Evolutionary conservation across 2,329 filamentous ascomycete species (phyloP).

Genomic region (Graphilbum fragrans): DNA sequence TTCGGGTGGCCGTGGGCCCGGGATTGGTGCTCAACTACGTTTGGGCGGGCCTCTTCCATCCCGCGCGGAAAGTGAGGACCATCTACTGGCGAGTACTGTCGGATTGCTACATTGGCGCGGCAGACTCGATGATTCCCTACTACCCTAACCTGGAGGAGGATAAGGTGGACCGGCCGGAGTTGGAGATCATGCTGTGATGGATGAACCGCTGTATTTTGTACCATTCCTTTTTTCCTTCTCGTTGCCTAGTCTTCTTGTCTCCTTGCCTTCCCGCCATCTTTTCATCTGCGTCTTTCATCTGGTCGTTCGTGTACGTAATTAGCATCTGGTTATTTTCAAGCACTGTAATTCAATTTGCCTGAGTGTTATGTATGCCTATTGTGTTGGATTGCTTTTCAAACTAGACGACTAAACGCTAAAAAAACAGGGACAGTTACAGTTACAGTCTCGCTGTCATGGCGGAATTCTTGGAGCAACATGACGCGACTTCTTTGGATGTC

Average conservation of each 20-base stretch:
- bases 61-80: conserved; percentile 82
- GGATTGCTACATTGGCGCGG: conserved; percentile 86
- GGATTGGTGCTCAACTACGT: conserved; percentile 96
- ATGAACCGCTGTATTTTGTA: too few relatives aligned
- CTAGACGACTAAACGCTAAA: too few relatives aligned
- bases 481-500: conserved; percentile 2
- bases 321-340: background rate
- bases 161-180: conserved; percentile 63
- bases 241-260: background rate
- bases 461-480: too few relatives aligned
- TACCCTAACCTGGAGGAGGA: conserved; percentile 83
- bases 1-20: conserved; percentile 84
- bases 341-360: too few relatives aligned
- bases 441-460: too few relatives aligned
- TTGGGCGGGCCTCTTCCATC: conserved; percentile 95
- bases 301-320: background rate
- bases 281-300: background rate
- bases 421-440: too few relatives aligned
- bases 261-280: background rate
- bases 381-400: too few relatives aligned
- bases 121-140: conserved; percentile 92
- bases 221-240: background rate
- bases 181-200: conserved; percentile 66
- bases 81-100: conserved; percentile 98
- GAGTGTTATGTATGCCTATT: too few relatives aligned